Evolutionary conservation across 768 basidiomycete species (phyloP), one percentile per base, ranked within the genome.

Genomic region (Trametes cubensis): DNA sequence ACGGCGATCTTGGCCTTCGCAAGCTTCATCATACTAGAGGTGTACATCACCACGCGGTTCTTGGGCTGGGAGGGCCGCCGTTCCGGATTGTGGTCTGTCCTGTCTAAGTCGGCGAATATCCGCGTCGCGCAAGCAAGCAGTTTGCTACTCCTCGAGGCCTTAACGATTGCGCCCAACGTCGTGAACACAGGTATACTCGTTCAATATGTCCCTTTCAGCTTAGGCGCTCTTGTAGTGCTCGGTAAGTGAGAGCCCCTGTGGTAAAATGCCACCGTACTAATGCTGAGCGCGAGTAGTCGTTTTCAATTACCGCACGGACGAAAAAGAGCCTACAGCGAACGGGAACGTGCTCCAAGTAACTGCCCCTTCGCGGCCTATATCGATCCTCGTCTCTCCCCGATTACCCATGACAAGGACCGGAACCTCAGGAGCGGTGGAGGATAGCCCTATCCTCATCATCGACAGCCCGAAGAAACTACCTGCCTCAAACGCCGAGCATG

Each of bases 71-170:
- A 39, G 60, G 76, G 55, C 64, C 65, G 65, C 59, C 40, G 25
- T 25, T 53, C 30, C 54, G 58, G 58, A 66, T 62, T 60, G 54
- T 65, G 61, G 39, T 65, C 56, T 55, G 60, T 53, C 64, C 56
- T 56, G 38, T n/a, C n/a, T 14, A 49, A 56, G 49, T 40, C 77
- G 7, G 59, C 59, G 42, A 77, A 78, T 62, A 60, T 72, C 20
- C 67, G 73, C 20, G 66, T 79, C 23, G 61, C 73, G 18, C 71
- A 75, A 48, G 73, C 74, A 4, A 18, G 74, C n/a, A 76, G 79
- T 38, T 74, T 83, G n/a, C 48, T 83, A 28, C 45, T 80, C 10
- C 70, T 81, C 2, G 80, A 83, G 40, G 57, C 80, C 17, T 58
- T 80, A n/a, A 77, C 75, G 2, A 57, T 80, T 39, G 77, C 76